Evolutionary conservation across 2,329 filamentous ascomycete genomes (phyloP).

Genomic region (Fusarium sp.): DNA sequence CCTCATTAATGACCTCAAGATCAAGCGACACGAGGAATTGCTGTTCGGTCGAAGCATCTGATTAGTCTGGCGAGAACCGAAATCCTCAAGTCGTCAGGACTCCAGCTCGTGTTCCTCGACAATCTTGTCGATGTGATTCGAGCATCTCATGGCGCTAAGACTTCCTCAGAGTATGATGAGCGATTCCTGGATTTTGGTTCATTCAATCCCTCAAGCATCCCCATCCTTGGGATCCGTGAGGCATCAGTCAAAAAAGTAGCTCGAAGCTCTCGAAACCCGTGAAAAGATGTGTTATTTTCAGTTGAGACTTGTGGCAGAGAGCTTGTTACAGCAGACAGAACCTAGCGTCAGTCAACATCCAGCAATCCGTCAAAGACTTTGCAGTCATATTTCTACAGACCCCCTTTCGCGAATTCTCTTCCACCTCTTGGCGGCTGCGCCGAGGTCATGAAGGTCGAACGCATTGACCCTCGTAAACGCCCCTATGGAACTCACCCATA

Average conservation of each 20-base stretch:
- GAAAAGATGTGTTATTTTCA: no score
- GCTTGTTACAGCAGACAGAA: no score
- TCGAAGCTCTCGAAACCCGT: no score
- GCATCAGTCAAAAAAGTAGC: no score
- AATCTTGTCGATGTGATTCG: neutral
- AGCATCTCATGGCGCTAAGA: neutral
- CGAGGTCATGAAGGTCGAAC: conserved; percentile 35
- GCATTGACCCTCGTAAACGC: conserved; percentile 1
- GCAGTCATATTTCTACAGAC: neutral
- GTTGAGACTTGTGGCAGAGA: no score
- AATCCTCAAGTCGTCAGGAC: neutral
- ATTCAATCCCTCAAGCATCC: no score
- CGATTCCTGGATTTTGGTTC: neutral
- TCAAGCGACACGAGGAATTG: neutral
- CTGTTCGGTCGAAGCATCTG: neutral
- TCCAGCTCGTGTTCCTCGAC: neutral
- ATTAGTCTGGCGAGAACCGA: neutral
- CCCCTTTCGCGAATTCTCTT: no score
- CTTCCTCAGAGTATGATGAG: neutral
- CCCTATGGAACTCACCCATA: conserved; percentile 38
- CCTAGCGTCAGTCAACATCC: no score
- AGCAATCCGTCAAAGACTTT: neutral
- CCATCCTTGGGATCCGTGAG: no score
- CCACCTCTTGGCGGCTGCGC: conserved; percentile 41
- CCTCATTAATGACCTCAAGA: neutral